Evolutionary conservation across 2,329 filamentous ascomycete species (phyloP).

Genomic region (Aureobasidium uvarum): DNA sequence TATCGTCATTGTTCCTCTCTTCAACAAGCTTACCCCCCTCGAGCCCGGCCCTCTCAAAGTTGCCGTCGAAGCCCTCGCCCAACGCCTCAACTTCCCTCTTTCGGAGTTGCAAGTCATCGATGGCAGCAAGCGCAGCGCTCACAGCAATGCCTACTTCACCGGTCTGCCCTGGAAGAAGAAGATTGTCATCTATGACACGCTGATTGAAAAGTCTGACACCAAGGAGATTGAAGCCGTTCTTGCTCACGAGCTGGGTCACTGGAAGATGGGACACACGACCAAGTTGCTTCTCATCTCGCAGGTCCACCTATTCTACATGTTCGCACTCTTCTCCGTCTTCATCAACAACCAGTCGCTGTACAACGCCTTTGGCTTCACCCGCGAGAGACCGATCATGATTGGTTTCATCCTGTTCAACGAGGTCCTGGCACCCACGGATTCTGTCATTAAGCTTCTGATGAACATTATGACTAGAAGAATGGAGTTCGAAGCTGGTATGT

Average conservation of each 20-base stretch:
- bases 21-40: conserved; percentile 96
- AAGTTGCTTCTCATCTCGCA: conserved; percentile 77
- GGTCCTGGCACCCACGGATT: conserved; percentile 90
- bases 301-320: conserved; percentile 95
- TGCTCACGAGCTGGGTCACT: conserved; percentile 94
- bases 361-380: conserved; percentile 82
- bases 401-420: conserved; percentile 98
- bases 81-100: conserved; percentile 84
- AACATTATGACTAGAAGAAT: conserved; percentile 92
- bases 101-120: conserved; percentile 94
- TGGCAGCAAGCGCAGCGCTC: conserved; percentile 80
- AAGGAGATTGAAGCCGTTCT: conserved; percentile 93
- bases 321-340: conserved; percentile 93
- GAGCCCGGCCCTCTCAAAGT: conserved; percentile 84
- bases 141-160: conserved; percentile 95
- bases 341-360: conserved; percentile 94
- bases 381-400: conserved; percentile 85
- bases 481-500: conserved; percentile 84
- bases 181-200: conserved; percentile 97
- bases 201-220: conserved; percentile 91
- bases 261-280: conserved; percentile 93
- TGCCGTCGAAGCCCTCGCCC: conserved; percentile 78
- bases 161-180: conserved; percentile 99
- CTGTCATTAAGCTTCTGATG: conserved; percentile 91
- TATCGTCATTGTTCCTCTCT: conserved; percentile 86